A percentile compares a stretch with the other conserved stretches of the same genome.
These are phyloP conservation scores for Phytophthora hibernalis DNA, from an alignment of 352 stramenopile genomes.

Conservation along the genomic window DNA sequence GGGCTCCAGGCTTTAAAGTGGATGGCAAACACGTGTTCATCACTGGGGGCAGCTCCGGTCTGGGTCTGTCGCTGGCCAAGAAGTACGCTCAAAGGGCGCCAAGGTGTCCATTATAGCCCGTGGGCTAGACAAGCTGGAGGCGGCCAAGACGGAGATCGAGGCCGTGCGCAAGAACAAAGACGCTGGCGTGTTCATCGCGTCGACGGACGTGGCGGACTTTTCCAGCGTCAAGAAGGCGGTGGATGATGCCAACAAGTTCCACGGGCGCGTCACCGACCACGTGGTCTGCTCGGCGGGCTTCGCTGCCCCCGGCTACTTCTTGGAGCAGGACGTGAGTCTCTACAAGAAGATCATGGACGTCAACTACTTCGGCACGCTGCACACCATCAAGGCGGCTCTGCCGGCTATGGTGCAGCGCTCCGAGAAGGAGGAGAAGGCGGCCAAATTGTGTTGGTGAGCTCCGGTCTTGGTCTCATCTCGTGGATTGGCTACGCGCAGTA, in stretches of 20 bases:
- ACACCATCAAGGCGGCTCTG: slow-evolving; percentile 83
- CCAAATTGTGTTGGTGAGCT: slow-evolving; percentile 78
- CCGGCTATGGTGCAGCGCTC: slow-evolving; percentile 79
- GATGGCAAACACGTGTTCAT: slow-evolving; percentile 87
- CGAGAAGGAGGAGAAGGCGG: slow-evolving; percentile 62
- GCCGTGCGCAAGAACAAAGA: slow-evolving; percentile 40
- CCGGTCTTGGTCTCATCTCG: slow-evolving; percentile 70
- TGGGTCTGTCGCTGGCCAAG: slow-evolving; percentile 72
- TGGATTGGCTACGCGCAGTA: slow-evolving; percentile 89
- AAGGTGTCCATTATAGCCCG: slow-evolving; percentile 82
- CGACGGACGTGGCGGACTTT: slow-evolving; percentile 76
- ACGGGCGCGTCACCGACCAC: slow-evolving; percentile 72
- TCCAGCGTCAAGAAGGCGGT: slow-evolving; percentile 67
- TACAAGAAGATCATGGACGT: slow-evolving; percentile 87
- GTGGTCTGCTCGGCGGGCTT: slow-evolving; percentile 75
- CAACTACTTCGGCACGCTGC: slow-evolving; percentile 88
- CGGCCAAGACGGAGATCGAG: slow-evolving; percentile 71
- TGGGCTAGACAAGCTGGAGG: slow-evolving; percentile 61
- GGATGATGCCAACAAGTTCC: slow-evolving; percentile 70
- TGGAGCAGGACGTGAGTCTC: slow-evolving; percentile 74
- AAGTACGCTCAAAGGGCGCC: slow-evolving; percentile 75
- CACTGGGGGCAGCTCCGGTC: slow-evolving; percentile 71
- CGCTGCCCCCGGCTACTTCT: slow-evolving; percentile 72
- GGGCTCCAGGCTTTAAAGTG: slow-evolving; percentile 73
- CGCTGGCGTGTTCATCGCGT: slow-evolving; percentile 67